A percentile compares a stretch with the other conserved stretches of the same genome.
These are phyloP conservation scores for Talaromyces sp. DNA, from an alignment of 2,329 filamentous ascomycete genomes.

Conservation along the genomic window DNA sequence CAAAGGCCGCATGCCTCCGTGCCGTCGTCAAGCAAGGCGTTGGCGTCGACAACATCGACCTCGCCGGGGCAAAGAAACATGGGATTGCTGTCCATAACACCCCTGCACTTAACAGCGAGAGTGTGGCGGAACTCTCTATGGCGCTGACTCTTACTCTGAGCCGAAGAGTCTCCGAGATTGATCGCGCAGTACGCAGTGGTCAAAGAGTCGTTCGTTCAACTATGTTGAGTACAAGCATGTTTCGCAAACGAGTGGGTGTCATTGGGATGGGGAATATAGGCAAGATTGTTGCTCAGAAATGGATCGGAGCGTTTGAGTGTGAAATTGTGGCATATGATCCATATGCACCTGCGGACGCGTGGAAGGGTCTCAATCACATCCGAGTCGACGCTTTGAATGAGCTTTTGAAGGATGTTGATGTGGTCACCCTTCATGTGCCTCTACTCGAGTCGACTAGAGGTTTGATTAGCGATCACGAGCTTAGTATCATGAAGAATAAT, in stretches of 20 bases:
- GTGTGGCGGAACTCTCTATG: constrained; percentile 36
- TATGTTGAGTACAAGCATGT: constrained; percentile 28
- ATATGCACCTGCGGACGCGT: constrained; percentile 27
- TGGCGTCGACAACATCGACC: constrained; percentile 30
- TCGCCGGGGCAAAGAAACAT: constrained; percentile 22
- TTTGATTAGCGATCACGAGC: constrained; percentile 29
- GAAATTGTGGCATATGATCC: constrained; percentile 34
- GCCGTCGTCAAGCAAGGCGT: constrained; percentile 32
- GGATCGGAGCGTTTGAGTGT: constrained; percentile 29
- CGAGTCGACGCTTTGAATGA: constrained; percentile 22
- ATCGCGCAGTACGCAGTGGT: constrained; percentile 23
- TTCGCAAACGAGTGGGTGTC: constrained; percentile 35
- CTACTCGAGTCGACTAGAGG: constrained; percentile 22
- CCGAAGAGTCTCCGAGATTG: constrained; percentile 30
- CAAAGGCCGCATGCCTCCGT: constrained; percentile 23
- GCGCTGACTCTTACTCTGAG: constrained; percentile 31
- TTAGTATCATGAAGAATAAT: constrained; percentile 32
- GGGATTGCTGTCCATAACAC: constrained; percentile 26
- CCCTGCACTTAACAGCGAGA: constrained; percentile 28
- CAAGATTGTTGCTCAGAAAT: constrained; percentile 33
- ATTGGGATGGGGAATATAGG: constrained; percentile 41
- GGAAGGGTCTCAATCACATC: constrained; percentile 21
- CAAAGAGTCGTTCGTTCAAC: constrained; percentile 27
- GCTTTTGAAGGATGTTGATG: background rate
- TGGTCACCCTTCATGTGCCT: constrained; percentile 33